Conservation (phyloP, 306 rosid species). For the Fragaria iinumae region DNA sequence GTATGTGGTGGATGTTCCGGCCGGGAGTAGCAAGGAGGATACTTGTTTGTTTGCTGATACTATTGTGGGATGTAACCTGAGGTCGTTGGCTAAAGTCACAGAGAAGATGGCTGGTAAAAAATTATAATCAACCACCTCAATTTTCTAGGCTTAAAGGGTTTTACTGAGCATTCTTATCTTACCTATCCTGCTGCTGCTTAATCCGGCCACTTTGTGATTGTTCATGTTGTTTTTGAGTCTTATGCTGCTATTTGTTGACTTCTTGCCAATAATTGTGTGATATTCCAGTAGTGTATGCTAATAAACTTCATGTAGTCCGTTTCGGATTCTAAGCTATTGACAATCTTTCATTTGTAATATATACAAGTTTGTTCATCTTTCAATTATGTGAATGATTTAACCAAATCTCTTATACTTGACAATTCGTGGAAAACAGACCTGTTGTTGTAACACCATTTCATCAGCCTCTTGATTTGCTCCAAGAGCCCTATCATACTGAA, state of each 20-base stretch:
- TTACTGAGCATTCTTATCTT: not conserved
- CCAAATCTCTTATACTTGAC: not conserved
- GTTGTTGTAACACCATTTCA: not conserved
- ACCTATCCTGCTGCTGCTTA: not conserved
- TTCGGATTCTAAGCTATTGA: not conserved
- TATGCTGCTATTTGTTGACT: conserved; percentile 2
- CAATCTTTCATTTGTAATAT: not conserved
- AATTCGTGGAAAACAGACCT: not conserved
- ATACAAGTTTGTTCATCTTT: not conserved
- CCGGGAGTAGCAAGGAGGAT: conserved; percentile 52
- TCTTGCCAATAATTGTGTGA: not conserved
- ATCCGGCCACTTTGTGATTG: not conserved
- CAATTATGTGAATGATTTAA: not conserved
- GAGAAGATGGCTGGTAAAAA: conserved; percentile 28
- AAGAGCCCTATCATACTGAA: not conserved
- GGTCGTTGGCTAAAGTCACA: conserved; percentile 47
- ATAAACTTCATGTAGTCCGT: not conserved
- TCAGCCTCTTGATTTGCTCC: not conserved
- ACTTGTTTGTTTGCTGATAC: conserved; percentile 58
- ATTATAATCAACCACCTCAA: not conserved
- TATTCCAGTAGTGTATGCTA: conserved; percentile 6
- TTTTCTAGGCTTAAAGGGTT: not conserved
- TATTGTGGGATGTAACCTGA: conserved; percentile 58
- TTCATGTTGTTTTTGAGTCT: not conserved
- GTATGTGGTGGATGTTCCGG: conserved; percentile 61